These are phyloP conservation scores for Pisolithus orientalis DNA, from an alignment of 768 basidiomycete genomes.

Conservation along the genomic window DNA sequence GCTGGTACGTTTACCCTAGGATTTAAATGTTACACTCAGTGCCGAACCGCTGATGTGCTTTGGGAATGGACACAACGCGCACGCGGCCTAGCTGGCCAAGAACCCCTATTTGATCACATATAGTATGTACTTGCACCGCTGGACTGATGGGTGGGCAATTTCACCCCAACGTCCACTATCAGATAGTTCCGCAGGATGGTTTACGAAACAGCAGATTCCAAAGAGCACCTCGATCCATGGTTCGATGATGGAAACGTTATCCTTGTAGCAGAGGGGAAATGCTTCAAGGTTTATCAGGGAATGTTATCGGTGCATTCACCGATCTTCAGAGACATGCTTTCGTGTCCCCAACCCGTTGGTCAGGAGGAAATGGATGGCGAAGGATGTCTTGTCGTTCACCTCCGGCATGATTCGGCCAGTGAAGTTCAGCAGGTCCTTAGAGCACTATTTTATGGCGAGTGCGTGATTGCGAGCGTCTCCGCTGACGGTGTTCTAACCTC, in stretches of 20 bases:
- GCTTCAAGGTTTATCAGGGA: not conserved
- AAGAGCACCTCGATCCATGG: not conserved
- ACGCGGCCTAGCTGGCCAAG: no score
- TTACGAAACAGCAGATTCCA: no score
- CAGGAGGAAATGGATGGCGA: not conserved
- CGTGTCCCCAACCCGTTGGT: not conserved
- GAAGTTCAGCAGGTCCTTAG: not conserved
- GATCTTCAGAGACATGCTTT: not conserved
- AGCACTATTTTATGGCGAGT: not conserved
- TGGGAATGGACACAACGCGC: no score
- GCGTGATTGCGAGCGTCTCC: not conserved
- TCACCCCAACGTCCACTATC: no score
- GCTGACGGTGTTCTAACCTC: not conserved
- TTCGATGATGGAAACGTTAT: not conserved
- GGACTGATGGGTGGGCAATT: no score
- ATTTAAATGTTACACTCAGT: no score
- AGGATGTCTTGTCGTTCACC: not conserved
- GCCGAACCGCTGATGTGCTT: no score
- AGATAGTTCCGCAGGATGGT: no score
- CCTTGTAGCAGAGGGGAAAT: not conserved
- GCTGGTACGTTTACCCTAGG: no score
- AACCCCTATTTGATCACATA: no score
- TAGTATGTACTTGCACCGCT: no score
- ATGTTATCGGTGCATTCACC: no score
- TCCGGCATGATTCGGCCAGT: not conserved